These are phyloP conservation scores for Yamadazyma diddensiae DNA, from an alignment of 1,139 yeast genomes.

Conservation along the genomic window DNA sequence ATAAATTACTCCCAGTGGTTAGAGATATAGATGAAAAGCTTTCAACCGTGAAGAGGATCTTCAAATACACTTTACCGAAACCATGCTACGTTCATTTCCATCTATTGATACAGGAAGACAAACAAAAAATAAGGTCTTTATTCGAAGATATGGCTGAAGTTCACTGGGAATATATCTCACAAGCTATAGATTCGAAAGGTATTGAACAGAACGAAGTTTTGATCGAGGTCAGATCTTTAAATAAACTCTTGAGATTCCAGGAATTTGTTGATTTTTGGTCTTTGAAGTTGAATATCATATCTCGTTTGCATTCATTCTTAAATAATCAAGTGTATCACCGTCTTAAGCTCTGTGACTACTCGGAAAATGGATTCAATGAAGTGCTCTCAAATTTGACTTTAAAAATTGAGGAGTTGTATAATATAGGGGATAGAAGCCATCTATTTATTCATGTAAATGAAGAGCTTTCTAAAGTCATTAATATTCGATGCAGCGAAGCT, in stretches of 20 bases:
- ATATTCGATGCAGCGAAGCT: conserved; percentile 6
- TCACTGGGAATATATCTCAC: conserved; percentile 56
- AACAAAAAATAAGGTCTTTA: conserved; percentile 24
- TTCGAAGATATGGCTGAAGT: conserved; percentile 29
- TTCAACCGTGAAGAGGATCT: conserved; percentile 25
- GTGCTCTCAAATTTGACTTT: conserved; percentile 35
- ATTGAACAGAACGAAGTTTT: conserved; percentile 19
- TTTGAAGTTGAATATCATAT: conserved; percentile 32
- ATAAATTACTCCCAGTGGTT: conserved; percentile 57
- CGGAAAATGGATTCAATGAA: conserved; percentile 12
- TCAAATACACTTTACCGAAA: conserved; percentile 19
- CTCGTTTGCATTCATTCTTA: conserved; percentile 20
- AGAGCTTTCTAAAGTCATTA: conserved; percentile 28
- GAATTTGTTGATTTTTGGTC: conserved; percentile 22
- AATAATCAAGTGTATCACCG: conserved; percentile 16
- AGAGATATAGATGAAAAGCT: conserved; percentile 49
- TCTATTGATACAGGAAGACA: conserved; percentile 40
- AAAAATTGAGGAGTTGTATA: conserved; percentile 42
- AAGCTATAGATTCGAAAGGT: conserved; percentile 43
- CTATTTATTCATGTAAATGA: conserved; percentile 42
- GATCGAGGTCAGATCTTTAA: conserved; percentile 40
- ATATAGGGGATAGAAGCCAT: conserved; percentile 32
- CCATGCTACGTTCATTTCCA: conserved; percentile 36
- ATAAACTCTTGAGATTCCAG: conserved; percentile 40
- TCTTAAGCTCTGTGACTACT: conserved; percentile 30